Evolutionary conservation across 2,329 filamentous ascomycete genomes (phyloP), one percentile per base, ranked within the genome.

Genomic region (Aspergillus fumigatus): DNA sequence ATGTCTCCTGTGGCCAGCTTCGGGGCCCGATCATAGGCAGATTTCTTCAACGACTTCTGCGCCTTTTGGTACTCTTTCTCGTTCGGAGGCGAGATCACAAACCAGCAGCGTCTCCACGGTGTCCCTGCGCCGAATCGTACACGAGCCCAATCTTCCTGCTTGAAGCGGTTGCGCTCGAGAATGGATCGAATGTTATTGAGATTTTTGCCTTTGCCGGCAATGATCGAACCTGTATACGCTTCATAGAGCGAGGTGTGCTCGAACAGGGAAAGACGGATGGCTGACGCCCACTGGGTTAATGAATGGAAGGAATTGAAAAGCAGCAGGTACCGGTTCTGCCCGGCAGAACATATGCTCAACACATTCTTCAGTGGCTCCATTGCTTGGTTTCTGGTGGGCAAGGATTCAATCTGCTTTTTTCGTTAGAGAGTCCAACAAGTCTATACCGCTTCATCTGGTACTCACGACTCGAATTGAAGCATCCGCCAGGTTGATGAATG

Each of bases 281-380:
- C 91, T 17, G 94, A 89, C 1, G 94, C 96, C 94, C 94, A 99
- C 75, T 97, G 92, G 2, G 92, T 88, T 54, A 99, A 80, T 0
- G 93, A 96, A 69, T 96, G 89, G 63, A 93, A 86, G 0, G 93
- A 96, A 73, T 95, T 96, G 77, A 99, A 99, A 73, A 97, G 94
- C 40, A 99, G 82, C 1, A 99, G 81, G 70, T 97, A 97, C 63
- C 94, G 88, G 73, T 99, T 99, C 69, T 92, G 90, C 50, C 92
- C 94, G 21, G 94, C 94, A 9, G 94, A 99, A 5, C 92, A 97
- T 57, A 99, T 86, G 74, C 92, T 97, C 50, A 99, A 84, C 43
- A 99, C 93, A 67, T 99, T 97, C 70, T 96, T 90, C 53, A 99
- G 79, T 17, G 90, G 89, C 65, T 92, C 87, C 66, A 92, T 88